Evolutionary conservation across 805 yeast genomes (phyloP), one percentile per base, ranked within the genome.

Genomic region (Candida orba): DNA sequence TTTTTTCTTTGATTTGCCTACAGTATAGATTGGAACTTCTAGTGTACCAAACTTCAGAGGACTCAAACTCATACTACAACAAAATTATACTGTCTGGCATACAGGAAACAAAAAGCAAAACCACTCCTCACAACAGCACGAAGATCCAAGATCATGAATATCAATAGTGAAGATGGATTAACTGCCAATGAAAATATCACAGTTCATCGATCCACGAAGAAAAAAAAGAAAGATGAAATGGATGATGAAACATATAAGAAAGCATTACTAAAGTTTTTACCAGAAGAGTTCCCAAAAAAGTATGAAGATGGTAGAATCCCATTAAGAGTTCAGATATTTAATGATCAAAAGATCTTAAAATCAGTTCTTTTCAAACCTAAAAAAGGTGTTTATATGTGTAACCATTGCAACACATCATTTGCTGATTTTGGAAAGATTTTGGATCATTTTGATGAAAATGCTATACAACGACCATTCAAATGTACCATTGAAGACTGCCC

Each of bases 401-500:
- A 58, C 18, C 74, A 68, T 45, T 69, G 74, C 45, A 47, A 54
- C n/a, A 45, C 41, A 6, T 50, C 53, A 24, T 69, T 66, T 45
- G 39, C 50, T 8, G 57, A 58, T 25, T 57, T 66, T 41, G 54
- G 54, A 14, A 54, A 52, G n/a, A 54, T 69, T 29, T 56, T 66
- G 15, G 59, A 59, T 29, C 74, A 69, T 49, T 61, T 65, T 39
- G 68, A 65, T 34, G 51, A 50, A 27, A 54, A 52, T 37, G 49
- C 60, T 12, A 51, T 66, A 15, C 50, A 52, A 17, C 57, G 73
- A 14, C 61, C 65, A 3, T 62, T 52, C 49, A 54, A 54, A 25
- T 70, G 75, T 47, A 51, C 59, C 2, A 50, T 57, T 15, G 41
- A 47, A 7, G 53, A 50, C 8, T 70, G 75, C 34, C 71, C 72